phyloP scores from a whole-genome alignment of 2,329 filamentous ascomycete species.

The Fusarium ambrosium region DNA sequence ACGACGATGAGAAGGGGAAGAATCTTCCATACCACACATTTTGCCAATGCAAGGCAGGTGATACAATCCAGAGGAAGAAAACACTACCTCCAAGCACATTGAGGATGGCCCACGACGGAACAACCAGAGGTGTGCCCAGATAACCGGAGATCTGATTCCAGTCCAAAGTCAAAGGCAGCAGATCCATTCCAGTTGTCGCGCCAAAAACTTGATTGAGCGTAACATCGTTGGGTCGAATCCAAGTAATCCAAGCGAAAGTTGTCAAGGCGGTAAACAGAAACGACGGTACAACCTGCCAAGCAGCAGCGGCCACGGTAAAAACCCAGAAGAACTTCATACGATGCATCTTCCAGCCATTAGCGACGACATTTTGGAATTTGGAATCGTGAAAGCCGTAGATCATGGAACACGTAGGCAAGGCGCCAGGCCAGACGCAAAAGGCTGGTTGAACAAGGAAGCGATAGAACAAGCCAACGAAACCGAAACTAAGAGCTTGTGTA shows the following conservation, averaged over 20 bases:
- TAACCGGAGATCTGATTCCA: conserved; percentile 32
- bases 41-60: conserved; percentile 24
- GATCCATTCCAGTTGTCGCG: conserved; percentile 25
- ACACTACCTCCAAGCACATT: conserved; percentile 33
- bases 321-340: conserved; percentile 24
- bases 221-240: conserved; percentile 30
- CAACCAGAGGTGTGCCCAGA: conserved; percentile 27
- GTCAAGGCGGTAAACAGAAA: conserved; percentile 29
- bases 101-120: conserved; percentile 30
- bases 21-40: conserved; percentile 10
- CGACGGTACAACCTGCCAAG: conserved; percentile 28
- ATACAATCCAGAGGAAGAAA: conserved; percentile 22
- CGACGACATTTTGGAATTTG: neutral
- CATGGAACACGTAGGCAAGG: conserved; percentile 55
- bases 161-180: conserved; percentile 26
- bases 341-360: conserved; percentile 49
- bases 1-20: conserved; percentile 28
- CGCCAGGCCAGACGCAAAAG: conserved; percentile 55
- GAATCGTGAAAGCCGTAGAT: conserved; percentile 52
- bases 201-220: conserved; percentile 33
- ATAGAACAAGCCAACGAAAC: conserved; percentile 54
- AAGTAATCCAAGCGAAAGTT: conserved; percentile 31
- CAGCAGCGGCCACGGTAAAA: no score
- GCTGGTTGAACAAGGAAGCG: conserved; percentile 56
- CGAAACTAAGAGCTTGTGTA: conserved; percentile 56